Conservation (phyloP, 2,329 filamentous ascomycete species). For the Beauveria bassiana region DNA sequence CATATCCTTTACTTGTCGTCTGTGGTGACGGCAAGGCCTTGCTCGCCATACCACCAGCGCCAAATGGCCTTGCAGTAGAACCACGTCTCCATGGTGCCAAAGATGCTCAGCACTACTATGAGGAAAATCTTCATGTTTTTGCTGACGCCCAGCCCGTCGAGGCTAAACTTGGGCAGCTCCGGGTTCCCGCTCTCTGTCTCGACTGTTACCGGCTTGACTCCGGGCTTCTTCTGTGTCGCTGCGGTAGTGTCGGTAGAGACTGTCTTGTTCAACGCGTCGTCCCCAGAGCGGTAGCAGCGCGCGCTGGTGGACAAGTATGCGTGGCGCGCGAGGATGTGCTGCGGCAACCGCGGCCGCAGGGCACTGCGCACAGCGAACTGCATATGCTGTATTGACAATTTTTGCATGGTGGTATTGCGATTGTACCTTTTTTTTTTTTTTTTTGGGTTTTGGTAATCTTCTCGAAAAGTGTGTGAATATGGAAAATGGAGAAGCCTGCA, state of each 20-base stretch:
- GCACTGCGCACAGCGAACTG: not conserved
- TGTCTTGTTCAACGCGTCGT: not conserved
- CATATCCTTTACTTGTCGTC: not conserved
- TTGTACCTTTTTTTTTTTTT: no score
- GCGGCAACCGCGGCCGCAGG: not conserved
- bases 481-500: no score
- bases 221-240: not conserved
- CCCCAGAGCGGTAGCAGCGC: not conserved
- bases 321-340: not conserved
- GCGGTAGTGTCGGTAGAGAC: not conserved
- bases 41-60: constrained; percentile 20
- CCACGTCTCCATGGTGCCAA: constrained; percentile 27
- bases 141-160: constrained; percentile 22
- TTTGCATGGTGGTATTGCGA: not conserved
- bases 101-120: constrained; percentile 20
- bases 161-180: constrained; percentile 18
- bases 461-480: no score
- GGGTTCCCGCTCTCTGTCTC: constrained; percentile 16
- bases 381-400: not conserved
- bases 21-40: not conserved
- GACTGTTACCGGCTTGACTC: not conserved
- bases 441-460: not conserved
- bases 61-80: constrained; percentile 24
- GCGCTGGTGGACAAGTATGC: not conserved
- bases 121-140: constrained; percentile 21